These are phyloP conservation scores for Colletotrichum siamense DNA, from an alignment of 2,329 filamentous ascomycete genomes.

Conservation along the genomic window DNA sequence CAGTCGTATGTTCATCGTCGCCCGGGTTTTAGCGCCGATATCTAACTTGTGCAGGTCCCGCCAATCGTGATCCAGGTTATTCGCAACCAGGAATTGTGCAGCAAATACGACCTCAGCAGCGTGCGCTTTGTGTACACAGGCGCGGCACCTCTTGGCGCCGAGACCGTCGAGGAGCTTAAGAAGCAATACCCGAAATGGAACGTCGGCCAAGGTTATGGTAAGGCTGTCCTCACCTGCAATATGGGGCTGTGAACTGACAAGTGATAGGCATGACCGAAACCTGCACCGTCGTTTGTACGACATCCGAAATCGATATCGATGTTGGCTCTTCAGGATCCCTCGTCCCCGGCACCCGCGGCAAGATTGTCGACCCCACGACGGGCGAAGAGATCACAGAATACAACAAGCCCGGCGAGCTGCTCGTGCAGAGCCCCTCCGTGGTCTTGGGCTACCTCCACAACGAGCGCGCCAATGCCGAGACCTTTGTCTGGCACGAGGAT, in stretches of 20 bases:
- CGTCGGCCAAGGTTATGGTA: slow-evolving; percentile 77
- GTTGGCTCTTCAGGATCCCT: slow-evolving; percentile 74
- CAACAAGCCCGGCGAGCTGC: slow-evolving; percentile 79
- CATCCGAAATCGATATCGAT: slow-evolving; percentile 63
- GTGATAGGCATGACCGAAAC: slow-evolving; percentile 73
- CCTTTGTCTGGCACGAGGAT: slow-evolving; percentile 71
- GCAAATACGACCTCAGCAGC: slow-evolving; percentile 73
- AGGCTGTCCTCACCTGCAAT: too few species aligned
- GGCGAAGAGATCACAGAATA: slow-evolving; percentile 72
- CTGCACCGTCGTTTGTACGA: slow-evolving; percentile 68
- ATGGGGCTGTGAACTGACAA: not conserved
- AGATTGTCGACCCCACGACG: slow-evolving; percentile 67
- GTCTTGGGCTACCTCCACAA: slow-evolving; percentile 89
- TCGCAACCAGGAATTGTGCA: slow-evolving; percentile 62
- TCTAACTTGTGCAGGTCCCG: slow-evolving; percentile 58
- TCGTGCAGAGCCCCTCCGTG: slow-evolving; percentile 78
- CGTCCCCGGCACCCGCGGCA: slow-evolving; percentile 66
- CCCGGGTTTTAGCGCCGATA: not conserved
- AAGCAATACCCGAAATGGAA: slow-evolving; percentile 68
- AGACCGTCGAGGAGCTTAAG: slow-evolving; percentile 68
- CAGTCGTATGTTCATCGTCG: slow-evolving; percentile 56
- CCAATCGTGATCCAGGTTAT: slow-evolving; percentile 79
- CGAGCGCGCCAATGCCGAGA: slow-evolving; percentile 80
- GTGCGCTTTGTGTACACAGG: slow-evolving; percentile 72
- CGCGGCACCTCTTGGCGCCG: slow-evolving; percentile 75